Percentiles rank a stretch among this genome's conserved stretches.
Conservation (phyloP, 108 stramenopile genomes). For the Fistulifera solaris region DNA sequence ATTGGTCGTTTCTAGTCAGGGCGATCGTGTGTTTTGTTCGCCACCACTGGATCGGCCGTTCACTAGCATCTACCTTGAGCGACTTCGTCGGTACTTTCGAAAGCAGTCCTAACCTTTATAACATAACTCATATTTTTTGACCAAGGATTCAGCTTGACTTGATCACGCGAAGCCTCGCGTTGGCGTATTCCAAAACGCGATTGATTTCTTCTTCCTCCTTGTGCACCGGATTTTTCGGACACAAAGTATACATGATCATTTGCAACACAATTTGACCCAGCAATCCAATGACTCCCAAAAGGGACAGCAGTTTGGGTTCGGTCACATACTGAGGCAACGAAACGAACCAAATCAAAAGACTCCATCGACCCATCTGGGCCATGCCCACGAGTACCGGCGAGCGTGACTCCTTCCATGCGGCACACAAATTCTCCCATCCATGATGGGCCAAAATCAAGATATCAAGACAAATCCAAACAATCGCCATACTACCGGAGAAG, state of each 20-base stretch:
- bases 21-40: too few relatives aligned
- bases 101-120: too few relatives aligned
- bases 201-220: conserved; percentile 4
- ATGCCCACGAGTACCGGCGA: too few relatives aligned
- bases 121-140: too few relatives aligned
- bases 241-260: background rate
- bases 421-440: conserved; percentile 3
- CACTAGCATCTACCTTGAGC: too few relatives aligned
- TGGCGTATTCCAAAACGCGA: background rate
- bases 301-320: conserved; percentile 14
- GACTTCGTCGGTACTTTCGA: too few relatives aligned
- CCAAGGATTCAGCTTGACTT: too few relatives aligned
- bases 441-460: conserved; percentile 26
- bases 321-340: conserved; percentile 21
- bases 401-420: too few relatives aligned
- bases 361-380: too few relatives aligned
- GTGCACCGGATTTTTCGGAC: too few relatives aligned
- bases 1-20: too few relatives aligned
- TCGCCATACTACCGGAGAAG: conserved; percentile 28
- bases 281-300: conserved; percentile 12
- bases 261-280: conserved; percentile 9
- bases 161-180: conserved; percentile 2
- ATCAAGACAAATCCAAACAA: conserved; percentile 31
- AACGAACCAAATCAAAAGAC: conserved; percentile 13
- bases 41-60: too few relatives aligned